Conservation (phyloP, 148 eudicot species). For the Pharnaceum exiguum region DNA sequence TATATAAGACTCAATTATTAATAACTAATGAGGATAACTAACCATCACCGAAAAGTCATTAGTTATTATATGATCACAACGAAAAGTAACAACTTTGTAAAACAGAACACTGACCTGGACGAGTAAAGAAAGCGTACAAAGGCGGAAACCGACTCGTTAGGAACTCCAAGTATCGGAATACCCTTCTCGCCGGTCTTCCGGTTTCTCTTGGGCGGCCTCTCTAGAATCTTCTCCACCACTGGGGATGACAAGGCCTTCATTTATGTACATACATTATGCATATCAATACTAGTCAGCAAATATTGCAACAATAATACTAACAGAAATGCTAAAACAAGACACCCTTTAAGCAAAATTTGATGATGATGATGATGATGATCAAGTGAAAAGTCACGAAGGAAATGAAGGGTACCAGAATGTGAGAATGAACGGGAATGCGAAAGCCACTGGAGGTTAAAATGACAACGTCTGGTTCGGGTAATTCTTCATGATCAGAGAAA, state of each 20-base stretch:
- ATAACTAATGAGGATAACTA: too few relatives aligned
- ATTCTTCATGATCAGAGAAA: constrained; percentile 19
- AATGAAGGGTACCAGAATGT: constrained; percentile 43
- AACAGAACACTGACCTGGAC: constrained; percentile 44
- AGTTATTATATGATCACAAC: too few relatives aligned
- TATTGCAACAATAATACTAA: neutral
- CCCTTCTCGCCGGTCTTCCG: constrained; percentile 41
- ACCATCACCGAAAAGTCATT: too few relatives aligned
- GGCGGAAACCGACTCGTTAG: constrained; percentile 60
- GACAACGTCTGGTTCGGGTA: constrained; percentile 39
- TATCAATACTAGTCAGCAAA: too few relatives aligned
- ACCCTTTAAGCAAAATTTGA: too few relatives aligned
- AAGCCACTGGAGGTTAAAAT: constrained; percentile 52
- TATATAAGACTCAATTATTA: too few relatives aligned
- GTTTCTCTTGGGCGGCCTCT: constrained; percentile 34
- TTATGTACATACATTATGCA: too few relatives aligned
- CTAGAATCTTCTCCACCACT: constrained; percentile 53
- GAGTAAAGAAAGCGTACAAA: constrained; percentile 59
- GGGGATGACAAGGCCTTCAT: constrained; percentile 74
- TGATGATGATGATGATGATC: neutral
- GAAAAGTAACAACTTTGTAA: too few relatives aligned
- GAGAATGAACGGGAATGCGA: constrained; percentile 63
- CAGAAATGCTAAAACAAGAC: neutral
- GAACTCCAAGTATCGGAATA: constrained; percentile 65
- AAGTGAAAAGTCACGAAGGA: too few relatives aligned